phyloP scores from a whole-genome alignment of 257 asterid species.

The Nicotiana tomentosiformis region DNA sequence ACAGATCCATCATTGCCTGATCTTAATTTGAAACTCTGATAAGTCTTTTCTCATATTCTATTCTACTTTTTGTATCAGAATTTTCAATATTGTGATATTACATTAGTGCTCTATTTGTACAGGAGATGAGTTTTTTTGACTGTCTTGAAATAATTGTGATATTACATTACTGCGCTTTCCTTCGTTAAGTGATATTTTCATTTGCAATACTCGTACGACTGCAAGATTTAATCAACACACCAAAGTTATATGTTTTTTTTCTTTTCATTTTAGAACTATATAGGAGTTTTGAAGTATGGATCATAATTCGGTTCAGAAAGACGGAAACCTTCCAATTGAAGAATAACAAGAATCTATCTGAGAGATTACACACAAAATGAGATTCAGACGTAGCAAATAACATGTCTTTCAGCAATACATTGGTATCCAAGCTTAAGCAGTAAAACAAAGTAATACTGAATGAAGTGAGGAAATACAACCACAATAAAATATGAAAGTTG shows the following conservation, averaged over 20 bases:
- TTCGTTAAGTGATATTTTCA: too few species aligned
- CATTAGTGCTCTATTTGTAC: slow-evolving; percentile 2
- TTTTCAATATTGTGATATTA: background rate
- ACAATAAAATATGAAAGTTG: too few species aligned
- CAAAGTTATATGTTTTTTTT: too few species aligned
- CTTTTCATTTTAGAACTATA: too few species aligned
- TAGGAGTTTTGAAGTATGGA: too few species aligned
- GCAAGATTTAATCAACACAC: too few species aligned
- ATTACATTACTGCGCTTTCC: too few species aligned
- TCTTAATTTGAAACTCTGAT: slow-evolving; percentile 68
- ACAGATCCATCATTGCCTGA: slow-evolving; percentile 57
- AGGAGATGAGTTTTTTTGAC: background rate
- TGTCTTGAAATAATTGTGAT: background rate
- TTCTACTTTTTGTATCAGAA: background rate
- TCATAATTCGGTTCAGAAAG: too few species aligned
- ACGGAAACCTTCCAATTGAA: background rate
- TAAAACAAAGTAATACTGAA: background rate
- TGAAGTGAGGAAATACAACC: background rate
- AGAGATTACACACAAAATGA: background rate
- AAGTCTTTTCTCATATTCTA: background rate
- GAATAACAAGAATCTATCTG: background rate
- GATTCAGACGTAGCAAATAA: background rate
- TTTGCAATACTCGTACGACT: too few species aligned
- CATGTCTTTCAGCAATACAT: background rate
- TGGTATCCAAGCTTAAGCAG: background rate